Evolutionary conservation across 306 rosid genomes (phyloP).

Genomic region (Sophora flavescens): DNA sequence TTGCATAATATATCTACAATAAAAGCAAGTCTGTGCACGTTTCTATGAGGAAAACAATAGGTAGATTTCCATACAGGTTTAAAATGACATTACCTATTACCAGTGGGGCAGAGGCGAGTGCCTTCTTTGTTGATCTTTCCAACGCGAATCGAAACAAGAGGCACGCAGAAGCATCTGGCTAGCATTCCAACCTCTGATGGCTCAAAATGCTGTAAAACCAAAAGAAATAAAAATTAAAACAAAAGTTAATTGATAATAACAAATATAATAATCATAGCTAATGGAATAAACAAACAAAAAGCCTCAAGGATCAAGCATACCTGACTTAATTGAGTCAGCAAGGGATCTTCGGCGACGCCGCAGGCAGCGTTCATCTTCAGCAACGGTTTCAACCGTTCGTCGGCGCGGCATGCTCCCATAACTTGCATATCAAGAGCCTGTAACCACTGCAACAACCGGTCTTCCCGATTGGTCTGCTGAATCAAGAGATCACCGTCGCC

Average conservation of each 20-base stretch:
- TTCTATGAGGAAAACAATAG: neutral
- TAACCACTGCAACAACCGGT: constrained; percentile 76
- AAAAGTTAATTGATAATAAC: neutral
- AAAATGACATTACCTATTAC: constrained; percentile 66
- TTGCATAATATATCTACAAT: neutral
- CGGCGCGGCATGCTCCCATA: constrained; percentile 93
- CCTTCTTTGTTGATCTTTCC: constrained; percentile 86
- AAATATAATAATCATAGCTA: neutral
- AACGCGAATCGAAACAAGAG: constrained; percentile 93
- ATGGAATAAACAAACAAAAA: neutral
- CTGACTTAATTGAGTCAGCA: constrained; percentile 89
- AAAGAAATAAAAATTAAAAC: neutral
- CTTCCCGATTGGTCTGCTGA: constrained; percentile 75
- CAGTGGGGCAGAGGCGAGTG: constrained; percentile 70
- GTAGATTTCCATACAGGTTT: neutral
- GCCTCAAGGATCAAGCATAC: constrained; percentile 46
- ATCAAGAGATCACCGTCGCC: constrained; percentile 89
- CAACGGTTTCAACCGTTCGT: constrained; percentile 90
- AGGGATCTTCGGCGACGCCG: constrained; percentile 88
- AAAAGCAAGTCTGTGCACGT: constrained; percentile 2
- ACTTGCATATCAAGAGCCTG: constrained; percentile 95
- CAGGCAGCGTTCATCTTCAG: constrained; percentile 75
- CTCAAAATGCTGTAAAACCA: constrained; percentile 84
- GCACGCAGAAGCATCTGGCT: constrained; percentile 97
- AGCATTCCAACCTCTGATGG: constrained; percentile 94